Evolutionary conservation across 345 rosid genomes (phyloP).

Genomic region (Boechera divaricarpa): DNA sequence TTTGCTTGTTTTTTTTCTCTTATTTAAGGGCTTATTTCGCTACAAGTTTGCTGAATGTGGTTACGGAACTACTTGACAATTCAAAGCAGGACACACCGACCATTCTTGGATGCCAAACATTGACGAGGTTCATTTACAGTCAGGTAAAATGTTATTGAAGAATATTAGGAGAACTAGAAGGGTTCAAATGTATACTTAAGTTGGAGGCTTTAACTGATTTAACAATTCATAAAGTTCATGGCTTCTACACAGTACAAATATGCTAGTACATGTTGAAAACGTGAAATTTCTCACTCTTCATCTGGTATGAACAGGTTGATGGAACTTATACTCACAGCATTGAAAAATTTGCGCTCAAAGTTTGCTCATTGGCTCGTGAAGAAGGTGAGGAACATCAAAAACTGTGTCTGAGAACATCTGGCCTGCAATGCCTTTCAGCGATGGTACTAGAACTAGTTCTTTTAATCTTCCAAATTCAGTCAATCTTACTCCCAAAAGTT

Average conservation of each 20-base stretch:
- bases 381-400: conserved; percentile 57
- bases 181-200: neutral
- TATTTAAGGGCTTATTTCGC: conserved; percentile 82
- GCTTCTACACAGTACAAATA: conserved; percentile 3
- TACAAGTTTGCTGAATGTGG: conserved; percentile 76
- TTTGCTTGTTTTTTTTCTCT: neutral
- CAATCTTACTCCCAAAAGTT: conserved; percentile 5
- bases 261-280: neutral
- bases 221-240: conserved; percentile 10
- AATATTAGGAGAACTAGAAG: neutral
- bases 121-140: conserved; percentile 76
- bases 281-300: conserved; percentile 27
- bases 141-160: conserved; percentile 58
- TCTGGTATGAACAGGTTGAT: conserved; percentile 63
- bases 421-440: conserved; percentile 93
- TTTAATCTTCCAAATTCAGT: conserved; percentile 15
- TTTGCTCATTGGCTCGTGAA: conserved; percentile 70
- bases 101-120: conserved; percentile 89
- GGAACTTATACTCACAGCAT: conserved; percentile 77
- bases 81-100: conserved; percentile 64
- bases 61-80: conserved; percentile 72
- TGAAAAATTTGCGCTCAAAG: conserved; percentile 70
- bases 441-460: conserved; percentile 60
- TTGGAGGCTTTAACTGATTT: neutral
- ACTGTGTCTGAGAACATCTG: conserved; percentile 66